Percentiles rank a stretch among this genome's conserved stretches.
Evolutionary conservation across 148 eudicot species (phyloP).

Genomic region (Dianthus caryophyllus): DNA sequence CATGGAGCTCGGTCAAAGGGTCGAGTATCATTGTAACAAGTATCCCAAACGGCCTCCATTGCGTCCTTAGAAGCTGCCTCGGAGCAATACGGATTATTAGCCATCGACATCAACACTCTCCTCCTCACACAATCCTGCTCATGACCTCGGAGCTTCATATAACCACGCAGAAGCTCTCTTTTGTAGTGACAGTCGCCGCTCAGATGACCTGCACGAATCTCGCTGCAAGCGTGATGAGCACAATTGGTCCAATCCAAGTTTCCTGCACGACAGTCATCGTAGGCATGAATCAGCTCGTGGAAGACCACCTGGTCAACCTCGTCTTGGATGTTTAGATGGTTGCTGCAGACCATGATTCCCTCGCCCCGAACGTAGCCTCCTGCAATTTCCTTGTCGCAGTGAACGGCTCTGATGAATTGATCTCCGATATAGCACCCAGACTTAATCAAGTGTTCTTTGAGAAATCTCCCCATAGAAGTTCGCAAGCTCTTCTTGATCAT

Average conservation of each 20-base stretch:
- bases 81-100: conserved; percentile 63
- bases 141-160: conserved; percentile 72
- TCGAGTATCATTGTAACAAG: conserved; percentile 80
- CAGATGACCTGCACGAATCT: conserved; percentile 88
- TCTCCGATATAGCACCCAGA: conserved; percentile 55
- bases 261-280: conserved; percentile 81
- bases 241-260: conserved; percentile 85
- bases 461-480: conserved; percentile 79
- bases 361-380: conserved; percentile 60
- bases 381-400: conserved; percentile 35
- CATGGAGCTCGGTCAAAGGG: conserved; percentile 93
- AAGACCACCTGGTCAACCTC: conserved; percentile 90
- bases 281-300: conserved; percentile 91
- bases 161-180: conserved; percentile 77
- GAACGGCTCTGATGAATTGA: conserved; percentile 63
- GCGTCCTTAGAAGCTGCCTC: conserved; percentile 80
- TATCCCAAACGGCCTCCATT: conserved; percentile 92
- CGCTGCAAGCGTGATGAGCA: conserved; percentile 97
- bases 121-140: conserved; percentile 91
- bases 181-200: conserved; percentile 93
- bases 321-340: conserved; percentile 62
- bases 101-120: conserved; percentile 76
- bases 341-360: conserved; percentile 81
- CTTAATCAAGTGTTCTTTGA: conserved; percentile 64
- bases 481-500: conserved; percentile 46